A percentile compares a stretch with the other conserved stretches of the same genome.
phyloP scores from a whole-genome alignment of 345 rosid genomes.

The Geranium rotundifolium region DNA sequence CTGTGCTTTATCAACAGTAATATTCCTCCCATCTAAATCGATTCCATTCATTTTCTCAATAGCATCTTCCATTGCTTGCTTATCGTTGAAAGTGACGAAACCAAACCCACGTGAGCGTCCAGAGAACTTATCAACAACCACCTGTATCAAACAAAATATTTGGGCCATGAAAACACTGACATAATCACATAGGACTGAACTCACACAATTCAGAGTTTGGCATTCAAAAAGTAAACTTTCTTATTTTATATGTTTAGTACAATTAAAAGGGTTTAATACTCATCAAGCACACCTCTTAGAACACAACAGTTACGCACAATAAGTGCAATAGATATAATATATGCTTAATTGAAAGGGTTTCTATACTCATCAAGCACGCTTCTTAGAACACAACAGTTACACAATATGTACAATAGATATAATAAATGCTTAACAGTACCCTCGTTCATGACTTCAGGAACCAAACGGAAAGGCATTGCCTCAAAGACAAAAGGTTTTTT shows the following conservation, averaged over 20 bases:
- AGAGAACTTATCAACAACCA: conserved; percentile 76
- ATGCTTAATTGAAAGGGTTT: too few relatives aligned
- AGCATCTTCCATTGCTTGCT: conserved; percentile 82
- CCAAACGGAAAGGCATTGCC: too few relatives aligned
- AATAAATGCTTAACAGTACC: too few relatives aligned
- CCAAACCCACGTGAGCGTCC: conserved; percentile 99
- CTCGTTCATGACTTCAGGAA: neutral
- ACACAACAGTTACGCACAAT: too few relatives aligned
- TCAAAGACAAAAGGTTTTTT: neutral
- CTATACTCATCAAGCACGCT: too few relatives aligned
- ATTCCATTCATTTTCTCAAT: conserved; percentile 80
- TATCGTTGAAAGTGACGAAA: conserved; percentile 81
- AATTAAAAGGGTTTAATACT: too few relatives aligned
- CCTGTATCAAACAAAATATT: conserved; percentile 27
- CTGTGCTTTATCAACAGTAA: conserved; percentile 92
- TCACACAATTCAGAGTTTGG: neutral
- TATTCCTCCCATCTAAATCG: conserved; percentile 83
- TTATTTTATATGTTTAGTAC: too few relatives aligned
- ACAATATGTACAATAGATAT: too few relatives aligned
- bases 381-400: too few relatives aligned
- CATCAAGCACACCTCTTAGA: too few relatives aligned
- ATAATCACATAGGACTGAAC: neutral
- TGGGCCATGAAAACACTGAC: neutral
- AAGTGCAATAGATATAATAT: too few relatives aligned
- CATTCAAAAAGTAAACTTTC: neutral